Evolutionary conservation across 176 grass and related monocot species (phyloP).

Genomic region (Oryza glumipatula): DNA sequence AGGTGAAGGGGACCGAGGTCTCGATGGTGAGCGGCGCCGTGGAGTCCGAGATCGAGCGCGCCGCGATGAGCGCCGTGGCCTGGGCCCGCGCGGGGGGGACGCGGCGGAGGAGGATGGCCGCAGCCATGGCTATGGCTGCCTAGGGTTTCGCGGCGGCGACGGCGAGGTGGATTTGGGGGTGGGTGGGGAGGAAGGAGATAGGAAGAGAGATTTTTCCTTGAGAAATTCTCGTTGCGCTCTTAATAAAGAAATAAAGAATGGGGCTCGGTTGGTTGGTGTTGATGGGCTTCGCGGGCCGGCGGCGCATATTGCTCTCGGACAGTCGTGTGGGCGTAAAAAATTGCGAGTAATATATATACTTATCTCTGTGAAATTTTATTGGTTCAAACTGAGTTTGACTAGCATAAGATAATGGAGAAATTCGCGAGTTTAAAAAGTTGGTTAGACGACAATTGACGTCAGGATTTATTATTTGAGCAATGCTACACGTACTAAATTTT

Average conservation of each 20-base stretch:
- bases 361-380: not conserved
- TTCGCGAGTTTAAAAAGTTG: conserved; percentile 14
- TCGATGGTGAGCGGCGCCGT: conserved; percentile 71
- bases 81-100: conserved; percentile 35
- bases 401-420: not conserved
- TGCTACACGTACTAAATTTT: too few species aligned
- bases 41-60: conserved; percentile 54
- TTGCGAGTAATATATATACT: not conserved
- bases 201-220: conserved; percentile 41
- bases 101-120: conserved; percentile 54
- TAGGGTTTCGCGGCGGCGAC: conserved; percentile 39
- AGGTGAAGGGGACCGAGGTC: conserved; percentile 91
- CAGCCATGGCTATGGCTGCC: conserved; percentile 45
- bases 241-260: conserved; percentile 1
- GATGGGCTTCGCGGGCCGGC: conserved; percentile 35
- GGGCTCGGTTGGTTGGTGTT: not conserved
- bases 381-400: conserved; percentile 12
- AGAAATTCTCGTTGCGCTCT: conserved; percentile 12
- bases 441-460: not conserved
- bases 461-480: not conserved
- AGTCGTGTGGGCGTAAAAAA: not conserved
- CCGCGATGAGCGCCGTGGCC: conserved; percentile 14
- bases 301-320: conserved; percentile 18
- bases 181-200: conserved; percentile 19
- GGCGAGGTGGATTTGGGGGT: not conserved